Conservation (phyloP, 2,329 filamentous ascomycete species). For the Penicillium brevicompactum region DNA sequence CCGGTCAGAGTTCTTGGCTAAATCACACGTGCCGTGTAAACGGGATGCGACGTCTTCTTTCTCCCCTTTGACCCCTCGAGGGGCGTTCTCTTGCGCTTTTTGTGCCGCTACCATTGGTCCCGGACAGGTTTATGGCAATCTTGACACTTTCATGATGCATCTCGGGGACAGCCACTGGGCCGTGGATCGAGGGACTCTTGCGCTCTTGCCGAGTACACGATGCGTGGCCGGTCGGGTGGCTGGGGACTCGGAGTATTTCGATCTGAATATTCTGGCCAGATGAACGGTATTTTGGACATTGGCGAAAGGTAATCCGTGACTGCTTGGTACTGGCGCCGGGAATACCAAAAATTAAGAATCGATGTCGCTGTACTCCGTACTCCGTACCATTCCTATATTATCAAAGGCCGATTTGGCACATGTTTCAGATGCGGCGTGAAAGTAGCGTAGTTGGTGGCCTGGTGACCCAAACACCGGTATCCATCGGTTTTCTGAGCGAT, state of each 20-base stretch:
- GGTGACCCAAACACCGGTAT: too few relatives aligned
- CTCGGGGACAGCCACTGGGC: conserved; percentile 40
- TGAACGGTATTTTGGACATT: neutral
- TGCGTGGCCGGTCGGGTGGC: conserved; percentile 47
- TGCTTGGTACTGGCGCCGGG: neutral
- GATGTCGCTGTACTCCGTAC: too few relatives aligned
- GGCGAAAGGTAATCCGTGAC: too few relatives aligned
- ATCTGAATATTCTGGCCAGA: conserved; percentile 48
- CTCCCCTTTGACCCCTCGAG: conserved; percentile 1
- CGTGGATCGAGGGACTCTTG: conserved; percentile 27
- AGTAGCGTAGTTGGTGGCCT: too few relatives aligned
- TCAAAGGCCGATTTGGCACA: too few relatives aligned
- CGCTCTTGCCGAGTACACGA: conserved; percentile 39
- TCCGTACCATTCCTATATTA: too few relatives aligned
- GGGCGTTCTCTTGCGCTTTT: conserved; percentile 49
- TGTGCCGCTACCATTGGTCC: conserved; percentile 42
- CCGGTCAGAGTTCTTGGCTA: conserved; percentile 52
- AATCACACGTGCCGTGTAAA: conserved; percentile 46
- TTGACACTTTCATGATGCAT: conserved; percentile 49
- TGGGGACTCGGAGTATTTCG: conserved; percentile 46
- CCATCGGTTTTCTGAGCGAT: too few relatives aligned
- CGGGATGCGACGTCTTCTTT: conserved; percentile 9
- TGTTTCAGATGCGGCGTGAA: too few relatives aligned
- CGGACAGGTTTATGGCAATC: conserved; percentile 41
- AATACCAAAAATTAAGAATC: neutral